phyloP scores from a whole-genome alignment of 2,329 filamentous ascomycete genomes.

The Rhynchosporium secalis region DNA sequence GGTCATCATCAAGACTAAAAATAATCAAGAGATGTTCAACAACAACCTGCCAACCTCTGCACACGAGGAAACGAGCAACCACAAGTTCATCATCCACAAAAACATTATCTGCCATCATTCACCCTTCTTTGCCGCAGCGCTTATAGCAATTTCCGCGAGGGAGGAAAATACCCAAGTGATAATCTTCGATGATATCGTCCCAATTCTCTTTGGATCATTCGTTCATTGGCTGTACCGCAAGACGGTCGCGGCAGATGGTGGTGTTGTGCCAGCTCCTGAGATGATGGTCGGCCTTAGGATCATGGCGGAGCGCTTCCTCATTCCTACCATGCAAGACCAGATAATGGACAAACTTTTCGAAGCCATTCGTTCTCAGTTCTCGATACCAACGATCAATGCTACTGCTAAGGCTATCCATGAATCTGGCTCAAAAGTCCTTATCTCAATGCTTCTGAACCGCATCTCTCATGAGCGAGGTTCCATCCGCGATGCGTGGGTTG shows the following conservation, averaged over 20 bases:
- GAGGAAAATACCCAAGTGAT: conserved; percentile 4
- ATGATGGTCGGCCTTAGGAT: conserved; percentile 16
- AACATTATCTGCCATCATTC: conserved; percentile 21
- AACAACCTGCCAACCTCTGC: background rate
- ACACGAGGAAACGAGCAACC: background rate
- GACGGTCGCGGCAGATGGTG: background rate
- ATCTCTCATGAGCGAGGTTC: background rate
- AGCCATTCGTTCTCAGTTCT: background rate
- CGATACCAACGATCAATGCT: background rate
- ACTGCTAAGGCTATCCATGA: background rate
- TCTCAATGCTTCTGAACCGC: background rate
- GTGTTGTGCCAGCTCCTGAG: background rate
- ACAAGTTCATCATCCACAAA: conserved; percentile 19
- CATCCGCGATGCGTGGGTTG: background rate
- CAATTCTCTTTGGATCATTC: conserved; percentile 4
- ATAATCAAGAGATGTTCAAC: background rate
- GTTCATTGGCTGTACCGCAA: conserved; percentile 23
- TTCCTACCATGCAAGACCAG: conserved; percentile 18
- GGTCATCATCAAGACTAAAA: background rate
- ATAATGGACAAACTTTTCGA: conserved; percentile 4
- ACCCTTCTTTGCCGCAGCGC: conserved; percentile 16
- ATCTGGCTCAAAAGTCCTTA: background rate
- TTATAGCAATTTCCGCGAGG: conserved; percentile 12
- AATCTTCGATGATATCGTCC: conserved; percentile 12
- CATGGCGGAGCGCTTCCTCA: conserved; percentile 18